Evolutionary conservation across 2,329 filamentous ascomycete species (phyloP).

Genomic region (Penicillium sp.): DNA sequence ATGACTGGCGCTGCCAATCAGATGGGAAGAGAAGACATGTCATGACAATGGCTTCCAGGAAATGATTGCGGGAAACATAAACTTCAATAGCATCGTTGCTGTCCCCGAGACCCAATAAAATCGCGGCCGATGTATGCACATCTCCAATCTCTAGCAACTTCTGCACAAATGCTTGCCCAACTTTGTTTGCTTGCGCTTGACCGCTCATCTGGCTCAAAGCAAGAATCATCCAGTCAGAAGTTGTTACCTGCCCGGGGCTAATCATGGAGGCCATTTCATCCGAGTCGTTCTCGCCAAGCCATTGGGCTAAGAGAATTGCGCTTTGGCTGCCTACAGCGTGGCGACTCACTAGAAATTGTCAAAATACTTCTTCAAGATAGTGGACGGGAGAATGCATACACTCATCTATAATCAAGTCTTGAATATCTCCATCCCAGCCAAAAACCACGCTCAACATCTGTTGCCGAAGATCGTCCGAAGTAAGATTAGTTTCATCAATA

Average conservation of each 20-base stretch:
- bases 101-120: constrained; percentile 89
- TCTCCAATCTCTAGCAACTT: constrained; percentile 86
- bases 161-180: constrained; percentile 87
- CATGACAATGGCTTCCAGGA: constrained; percentile 88
- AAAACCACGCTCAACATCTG: constrained; percentile 96
- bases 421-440: constrained; percentile 85
- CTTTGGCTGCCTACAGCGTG: constrained; percentile 72
- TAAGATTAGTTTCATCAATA: constrained; percentile 59
- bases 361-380: constrained; percentile 9
- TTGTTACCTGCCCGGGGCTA: constrained; percentile 79
- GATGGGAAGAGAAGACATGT: constrained; percentile 77
- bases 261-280: constrained; percentile 77
- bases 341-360: constrained; percentile 54
- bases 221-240: constrained; percentile 94
- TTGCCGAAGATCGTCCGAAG: constrained; percentile 72
- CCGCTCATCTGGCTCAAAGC: constrained; percentile 85
- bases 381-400: constrained; percentile 42
- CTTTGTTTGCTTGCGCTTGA: constrained; percentile 76
- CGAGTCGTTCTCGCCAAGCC: constrained; percentile 81
- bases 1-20: constrained; percentile 88
- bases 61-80: constrained; percentile 86
- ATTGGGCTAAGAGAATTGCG: constrained; percentile 82
- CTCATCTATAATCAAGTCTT: constrained; percentile 81
- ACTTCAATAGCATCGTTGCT: constrained; percentile 93
- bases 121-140: constrained; percentile 85